Base-by-base conservation (phyloP, 2,329 filamentous ascomycete species). In the Rutstroemia sp. region DNA sequence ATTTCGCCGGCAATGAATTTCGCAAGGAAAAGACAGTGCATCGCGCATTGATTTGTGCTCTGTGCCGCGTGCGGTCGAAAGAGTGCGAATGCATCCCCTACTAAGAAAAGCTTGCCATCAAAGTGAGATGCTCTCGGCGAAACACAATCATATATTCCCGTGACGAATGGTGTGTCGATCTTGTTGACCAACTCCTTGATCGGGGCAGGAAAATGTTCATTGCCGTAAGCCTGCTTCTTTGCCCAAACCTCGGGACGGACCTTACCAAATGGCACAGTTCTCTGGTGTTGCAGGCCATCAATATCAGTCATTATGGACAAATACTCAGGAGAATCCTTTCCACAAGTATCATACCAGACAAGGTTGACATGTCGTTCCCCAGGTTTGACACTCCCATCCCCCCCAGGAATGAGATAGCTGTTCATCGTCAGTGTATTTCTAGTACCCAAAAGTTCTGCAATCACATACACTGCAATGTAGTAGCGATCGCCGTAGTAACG, bases 1-100 rank as follows among this genome's bases (percentile, higher is more conserved):
- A 62, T 57, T 23, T 61, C 50, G 9, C 58, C 58, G 12, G 52
- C 47, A n/a, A 62, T 51, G 4, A 53, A 41, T 14, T 58, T 41
- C 42, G 56, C 56, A 14, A 64, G 14, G 18, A 59, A n/a, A 18
- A 64, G 21, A 27, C 63, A 63, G 59, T 71, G 58, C 42, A 63
- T 63, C 7, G 68, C 70, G 16, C 68, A 67, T 59, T 77, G 74
- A 14, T 69, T 72, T 1, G 74, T 75, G 25, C 73, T 74, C 6
- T 70, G 70, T 7, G 73, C 74, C 1, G 72, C 72, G 60, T 77
- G 75, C 8, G 75, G 74, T 4, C 75, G 62, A 54, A 77, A 76
- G 0, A 71, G 71, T 0, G 74, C 72, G 2, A 76, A 59, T 5
- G 74, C 71, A 61, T 77, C 75, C 10, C 63, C 61, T 4, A 75